A percentile compares a stretch with the other conserved stretches of the same genome.
Evolutionary conservation across 768 basidiomycete genomes (phyloP).

Genomic region (Suillus lakei): DNA sequence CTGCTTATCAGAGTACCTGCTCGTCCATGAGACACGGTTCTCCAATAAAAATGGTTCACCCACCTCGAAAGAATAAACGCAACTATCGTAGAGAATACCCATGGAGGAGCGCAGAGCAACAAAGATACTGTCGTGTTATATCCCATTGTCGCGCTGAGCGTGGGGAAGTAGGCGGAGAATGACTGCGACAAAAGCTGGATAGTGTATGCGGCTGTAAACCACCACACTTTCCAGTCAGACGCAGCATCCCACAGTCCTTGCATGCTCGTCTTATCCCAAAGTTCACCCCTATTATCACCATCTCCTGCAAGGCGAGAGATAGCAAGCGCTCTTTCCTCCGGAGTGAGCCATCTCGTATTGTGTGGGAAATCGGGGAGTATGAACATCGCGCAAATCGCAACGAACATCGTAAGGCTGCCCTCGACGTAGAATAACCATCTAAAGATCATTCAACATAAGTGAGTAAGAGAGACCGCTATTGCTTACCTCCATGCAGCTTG

Average conservation of each 20-base stretch:
- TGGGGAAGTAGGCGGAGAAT: conserved; percentile 30
- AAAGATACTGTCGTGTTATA: conserved; percentile 43
- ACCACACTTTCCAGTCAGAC: conserved; percentile 48
- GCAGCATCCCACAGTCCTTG: conserved; percentile 41
- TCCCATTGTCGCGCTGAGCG: conserved; percentile 39
- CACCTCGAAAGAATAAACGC: conserved; percentile 30
- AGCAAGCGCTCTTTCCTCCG: conserved; percentile 35
- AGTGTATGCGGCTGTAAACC: conserved; percentile 32
- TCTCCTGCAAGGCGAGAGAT: conserved; percentile 36
- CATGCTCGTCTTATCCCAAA: conserved; percentile 23
- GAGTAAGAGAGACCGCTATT: conserved; percentile 1
- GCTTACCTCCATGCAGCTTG: conserved; percentile 45
- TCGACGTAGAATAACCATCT: conserved; percentile 34
- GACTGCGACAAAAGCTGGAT: conserved; percentile 20
- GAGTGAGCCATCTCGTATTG: conserved; percentile 35
- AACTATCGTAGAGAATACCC: conserved; percentile 32
- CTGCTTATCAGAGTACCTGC: conserved; percentile 69
- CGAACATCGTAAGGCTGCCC: conserved; percentile 35
- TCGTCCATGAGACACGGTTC: background rate
- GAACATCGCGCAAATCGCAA: conserved; percentile 39
- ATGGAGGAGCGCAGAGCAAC: conserved; percentile 47
- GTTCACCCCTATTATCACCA: conserved; percentile 18
- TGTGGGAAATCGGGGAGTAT: conserved; percentile 45
- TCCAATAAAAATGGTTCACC: background rate
- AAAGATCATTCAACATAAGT: background rate